phyloP scores from a whole-genome alignment of 352 stramenopile species.

The Pilasporangium apinafurcum region DNA sequence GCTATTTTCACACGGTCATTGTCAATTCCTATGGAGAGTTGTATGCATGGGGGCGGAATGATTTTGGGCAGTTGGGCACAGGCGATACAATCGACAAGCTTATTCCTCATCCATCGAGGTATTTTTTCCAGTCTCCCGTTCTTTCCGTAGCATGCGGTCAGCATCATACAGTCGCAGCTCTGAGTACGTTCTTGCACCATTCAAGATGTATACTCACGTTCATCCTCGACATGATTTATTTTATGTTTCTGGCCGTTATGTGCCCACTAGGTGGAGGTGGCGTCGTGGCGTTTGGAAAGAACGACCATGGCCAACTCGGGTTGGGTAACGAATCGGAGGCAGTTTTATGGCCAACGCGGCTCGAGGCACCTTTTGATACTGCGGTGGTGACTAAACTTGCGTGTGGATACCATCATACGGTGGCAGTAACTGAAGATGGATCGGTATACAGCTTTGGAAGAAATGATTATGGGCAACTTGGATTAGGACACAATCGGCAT shows the following conservation, averaged over 20 bases:
- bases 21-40: conserved; percentile 73
- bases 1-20: conserved; percentile 91
- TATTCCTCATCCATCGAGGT: conserved; percentile 47
- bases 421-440: conserved; percentile 59
- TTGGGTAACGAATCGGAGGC: conserved; percentile 43
- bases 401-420: conserved; percentile 91
- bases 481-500: conserved; percentile 81
- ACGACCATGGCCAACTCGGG: conserved; percentile 90
- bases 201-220: neutral
- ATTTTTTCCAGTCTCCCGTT: conserved; percentile 38
- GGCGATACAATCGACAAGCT: conserved; percentile 64
- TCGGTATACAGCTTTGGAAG: conserved; percentile 84
- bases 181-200: conserved; percentile 28
- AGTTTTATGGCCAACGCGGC: conserved; percentile 35
- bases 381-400: conserved; percentile 67
- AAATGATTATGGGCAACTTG: conserved; percentile 93
- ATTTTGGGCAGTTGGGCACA: conserved; percentile 88
- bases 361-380: conserved; percentile 49
- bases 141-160: conserved; percentile 84
- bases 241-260: neutral
- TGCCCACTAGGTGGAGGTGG: conserved; percentile 28
- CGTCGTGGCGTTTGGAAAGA: conserved; percentile 88
- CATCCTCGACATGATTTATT: neutral
- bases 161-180: conserved; percentile 80
- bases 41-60: conserved; percentile 88